Evolutionary conservation across 73 alveolate species (phyloP).

Genomic region (Tetrahymena elliotti): DNA sequence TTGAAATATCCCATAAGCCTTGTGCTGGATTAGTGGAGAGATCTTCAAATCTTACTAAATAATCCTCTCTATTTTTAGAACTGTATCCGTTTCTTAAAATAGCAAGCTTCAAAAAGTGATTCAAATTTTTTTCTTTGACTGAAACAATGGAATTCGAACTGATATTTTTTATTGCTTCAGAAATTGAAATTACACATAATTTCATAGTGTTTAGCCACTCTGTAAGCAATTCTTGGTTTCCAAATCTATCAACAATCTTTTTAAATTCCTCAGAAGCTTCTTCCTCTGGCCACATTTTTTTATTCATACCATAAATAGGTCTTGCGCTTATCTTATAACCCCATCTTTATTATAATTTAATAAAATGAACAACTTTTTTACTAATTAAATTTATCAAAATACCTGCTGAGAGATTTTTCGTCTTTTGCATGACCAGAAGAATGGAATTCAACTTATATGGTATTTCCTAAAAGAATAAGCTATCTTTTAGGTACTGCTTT

Average conservation of each 20-base stretch:
- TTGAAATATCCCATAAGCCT: neutral
- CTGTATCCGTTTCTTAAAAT: neutral
- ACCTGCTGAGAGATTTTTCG: conserved; percentile 34
- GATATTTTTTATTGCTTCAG: conserved; percentile 2
- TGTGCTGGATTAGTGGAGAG: neutral
- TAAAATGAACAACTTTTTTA: neutral
- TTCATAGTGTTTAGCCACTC: neutral
- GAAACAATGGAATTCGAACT: neutral
- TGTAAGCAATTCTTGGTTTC: neutral
- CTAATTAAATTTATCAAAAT: neutral
- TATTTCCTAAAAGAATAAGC: conserved; percentile 57
- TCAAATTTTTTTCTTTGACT: conserved; percentile 1
- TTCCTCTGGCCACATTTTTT: neutral
- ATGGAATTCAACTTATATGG: conserved; percentile 63
- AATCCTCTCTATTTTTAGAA: neutral
- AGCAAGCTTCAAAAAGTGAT: neutral
- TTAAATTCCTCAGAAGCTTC: neutral
- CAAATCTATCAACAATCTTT: neutral
- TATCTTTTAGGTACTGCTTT: conserved; percentile 51
- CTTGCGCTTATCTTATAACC: conserved; percentile 63
- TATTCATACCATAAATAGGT: conserved; percentile 57
- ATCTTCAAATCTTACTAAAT: neutral
- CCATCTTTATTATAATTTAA: conserved; percentile 49
- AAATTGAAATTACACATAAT: neutral
- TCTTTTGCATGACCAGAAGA: conserved; percentile 56